Evolutionary conservation across 1,139 yeast genomes (phyloP).

Genomic region (Kazachstania sp.): DNA sequence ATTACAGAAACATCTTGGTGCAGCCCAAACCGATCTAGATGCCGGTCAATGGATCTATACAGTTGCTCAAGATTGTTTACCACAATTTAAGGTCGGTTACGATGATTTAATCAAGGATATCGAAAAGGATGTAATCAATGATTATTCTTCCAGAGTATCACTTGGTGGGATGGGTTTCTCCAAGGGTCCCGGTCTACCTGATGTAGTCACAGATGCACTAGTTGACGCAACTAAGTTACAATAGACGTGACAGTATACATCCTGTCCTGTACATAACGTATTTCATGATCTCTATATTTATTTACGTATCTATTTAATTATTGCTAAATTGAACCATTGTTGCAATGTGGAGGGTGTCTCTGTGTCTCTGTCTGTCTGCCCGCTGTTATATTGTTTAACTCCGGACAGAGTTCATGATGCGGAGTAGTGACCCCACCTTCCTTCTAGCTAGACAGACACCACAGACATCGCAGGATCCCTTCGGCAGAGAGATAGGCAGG

Average conservation of each 20-base stretch:
- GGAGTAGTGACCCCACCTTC: too few species aligned
- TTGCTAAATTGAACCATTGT: too few species aligned
- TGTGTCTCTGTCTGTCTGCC: too few species aligned
- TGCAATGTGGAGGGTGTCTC: too few species aligned
- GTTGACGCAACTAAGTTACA: conserved; percentile 38
- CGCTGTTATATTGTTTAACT: too few species aligned
- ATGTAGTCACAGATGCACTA: conserved; percentile 61
- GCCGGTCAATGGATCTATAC: conserved; percentile 28
- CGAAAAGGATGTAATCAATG: conserved; percentile 30
- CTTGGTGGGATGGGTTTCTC: conserved; percentile 81
- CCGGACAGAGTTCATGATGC: too few species aligned
- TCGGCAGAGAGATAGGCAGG: too few species aligned
- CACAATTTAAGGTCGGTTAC: conserved; percentile 76
- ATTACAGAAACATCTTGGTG: conserved; percentile 42
- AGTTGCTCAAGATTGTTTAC: conserved; percentile 51
- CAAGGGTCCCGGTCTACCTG: conserved; percentile 83
- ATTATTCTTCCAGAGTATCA: conserved; percentile 41
- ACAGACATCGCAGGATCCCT: too few species aligned
- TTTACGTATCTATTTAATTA: too few species aligned
- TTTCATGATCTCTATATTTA: not conserved
- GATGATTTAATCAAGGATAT: conserved; percentile 37
- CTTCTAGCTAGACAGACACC: too few species aligned
- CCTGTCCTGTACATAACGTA: too few species aligned
- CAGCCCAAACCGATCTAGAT: conserved; percentile 35
- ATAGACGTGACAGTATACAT: not conserved